A percentile compares a stretch with the other conserved stretches of the same genome.
Evolutionary conservation across 1,284 basidiomycete genomes (phyloP).

Genomic region (Leccinum ponderosum): DNA sequence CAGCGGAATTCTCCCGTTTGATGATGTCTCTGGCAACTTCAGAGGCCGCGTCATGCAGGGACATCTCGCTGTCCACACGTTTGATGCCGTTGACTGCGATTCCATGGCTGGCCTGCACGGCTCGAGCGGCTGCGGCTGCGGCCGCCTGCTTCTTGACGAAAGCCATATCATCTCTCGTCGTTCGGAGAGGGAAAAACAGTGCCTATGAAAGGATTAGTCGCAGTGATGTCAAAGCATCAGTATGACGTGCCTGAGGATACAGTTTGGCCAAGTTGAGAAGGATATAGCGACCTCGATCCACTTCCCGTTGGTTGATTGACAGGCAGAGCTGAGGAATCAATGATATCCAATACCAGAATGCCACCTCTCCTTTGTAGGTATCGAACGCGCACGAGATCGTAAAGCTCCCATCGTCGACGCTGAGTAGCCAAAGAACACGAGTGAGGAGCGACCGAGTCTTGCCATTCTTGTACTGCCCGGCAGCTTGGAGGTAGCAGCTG

Average conservation of each 20-base stretch:
- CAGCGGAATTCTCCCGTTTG: slow-evolving; percentile 26
- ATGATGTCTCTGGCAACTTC: slow-evolving; percentile 30
- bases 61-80: slow-evolving; percentile 30
- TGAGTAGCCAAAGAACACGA: slow-evolving; percentile 95
- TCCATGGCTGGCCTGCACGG: slow-evolving; percentile 26
- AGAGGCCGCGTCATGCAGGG: slow-evolving; percentile 35
- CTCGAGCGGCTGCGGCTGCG: slow-evolving; percentile 38
- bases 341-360: slow-evolving; percentile 99
- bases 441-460: slow-evolving; percentile 93
- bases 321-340: slow-evolving; percentile 95
- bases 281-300: slow-evolving; percentile 89
- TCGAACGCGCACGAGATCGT: slow-evolving; percentile 92
- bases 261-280: slow-evolving; percentile 90
- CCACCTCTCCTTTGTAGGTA: slow-evolving; percentile 94
- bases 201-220: slow-evolving; percentile 55
- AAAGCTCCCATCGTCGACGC: slow-evolving; percentile 80
- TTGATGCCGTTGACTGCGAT: slow-evolving; percentile 27
- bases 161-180: slow-evolving; percentile 87
- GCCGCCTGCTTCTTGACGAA: slow-evolving; percentile 48
- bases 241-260: slow-evolving; percentile 83
- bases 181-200: slow-evolving; percentile 93
- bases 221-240: background rate
- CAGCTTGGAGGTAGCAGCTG: slow-evolving; percentile 97
- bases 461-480: slow-evolving; percentile 92
- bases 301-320: slow-evolving; percentile 89